Conservation (phyloP, 768 basidiomycete genomes). For the Termitomyces sp. region DNA sequence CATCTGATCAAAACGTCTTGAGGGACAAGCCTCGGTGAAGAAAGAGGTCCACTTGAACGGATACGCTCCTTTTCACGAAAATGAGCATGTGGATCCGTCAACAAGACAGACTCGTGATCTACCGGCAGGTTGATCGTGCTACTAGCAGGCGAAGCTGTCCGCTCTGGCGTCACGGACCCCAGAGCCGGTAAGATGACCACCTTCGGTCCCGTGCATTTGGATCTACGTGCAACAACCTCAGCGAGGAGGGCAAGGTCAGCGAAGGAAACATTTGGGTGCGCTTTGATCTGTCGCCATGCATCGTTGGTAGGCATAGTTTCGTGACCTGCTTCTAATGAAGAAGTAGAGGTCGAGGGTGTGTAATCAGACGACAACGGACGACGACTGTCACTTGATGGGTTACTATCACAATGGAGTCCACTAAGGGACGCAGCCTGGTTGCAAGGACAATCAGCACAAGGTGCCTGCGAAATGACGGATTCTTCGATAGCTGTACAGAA, state of each 20-base stretch:
- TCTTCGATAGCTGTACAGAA: conserved; percentile 77
- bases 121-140: conserved; percentile 1
- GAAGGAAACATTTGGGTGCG: conserved; percentile 85
- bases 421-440: conserved; percentile 1
- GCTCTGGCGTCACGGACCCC: conserved; percentile 44
- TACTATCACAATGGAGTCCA: conserved; percentile 7
- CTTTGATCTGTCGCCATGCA: conserved; percentile 81
- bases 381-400: conserved; percentile 17
- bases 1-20: conserved; percentile 59
- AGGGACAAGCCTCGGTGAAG: conserved; percentile 49
- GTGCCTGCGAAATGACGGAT: conserved; percentile 43
- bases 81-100: conserved; percentile 50
- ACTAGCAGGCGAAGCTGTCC: conserved; percentile 26
- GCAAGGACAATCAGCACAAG: conserved; percentile 54
- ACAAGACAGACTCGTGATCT: conserved; percentile 30
- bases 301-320: conserved; percentile 74
- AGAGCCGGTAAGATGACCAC: conserved; percentile 52
- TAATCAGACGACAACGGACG: conserved; percentile 12
- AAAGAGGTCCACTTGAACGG: conserved; percentile 10
- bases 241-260: conserved; percentile 80
- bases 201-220: conserved; percentile 69
- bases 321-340: conserved; percentile 10
- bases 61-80: conserved; percentile 40
- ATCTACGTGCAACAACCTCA: conserved; percentile 81
- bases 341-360: background rate